phyloP scores from a whole-genome alignment of 1,139 yeast genomes.

The Lodderomyces beijingensis region DNA sequence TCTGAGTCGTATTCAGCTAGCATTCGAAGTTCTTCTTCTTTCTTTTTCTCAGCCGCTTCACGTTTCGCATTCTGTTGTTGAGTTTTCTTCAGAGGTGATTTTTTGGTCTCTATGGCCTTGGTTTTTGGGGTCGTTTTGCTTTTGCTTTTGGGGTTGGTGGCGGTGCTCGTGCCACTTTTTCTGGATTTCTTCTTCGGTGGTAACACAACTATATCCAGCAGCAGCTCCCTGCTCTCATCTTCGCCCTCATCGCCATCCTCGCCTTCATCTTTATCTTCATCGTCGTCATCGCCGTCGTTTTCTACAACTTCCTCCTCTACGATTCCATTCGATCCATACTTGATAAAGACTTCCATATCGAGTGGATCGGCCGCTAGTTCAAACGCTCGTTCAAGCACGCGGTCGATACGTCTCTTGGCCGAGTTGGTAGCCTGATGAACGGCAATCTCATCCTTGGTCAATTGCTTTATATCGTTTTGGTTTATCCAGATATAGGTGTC shows the following conservation, averaged over 20 bases:
- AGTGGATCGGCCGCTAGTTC: slow-evolving; percentile 40
- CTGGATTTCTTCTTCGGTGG: slow-evolving; percentile 7
- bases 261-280: slow-evolving; percentile 17
- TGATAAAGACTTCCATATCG: slow-evolving; percentile 38
- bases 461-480: slow-evolving; percentile 35
- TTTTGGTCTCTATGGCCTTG: slow-evolving; percentile 10
- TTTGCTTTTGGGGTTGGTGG: slow-evolving; percentile 1
- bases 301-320: slow-evolving; percentile 17
- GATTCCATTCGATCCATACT: slow-evolving; percentile 39
- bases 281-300: slow-evolving; percentile 18
- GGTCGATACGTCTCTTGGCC: slow-evolving; percentile 32
- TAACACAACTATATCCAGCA: slow-evolving; percentile 10
- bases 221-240: background rate
- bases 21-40: slow-evolving; percentile 17
- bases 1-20: slow-evolving; percentile 34
- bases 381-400: slow-evolving; percentile 35
- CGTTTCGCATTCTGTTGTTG: slow-evolving; percentile 3
- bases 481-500: slow-evolving; percentile 65
- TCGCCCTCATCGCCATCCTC: slow-evolving; percentile 13
- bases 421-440: slow-evolving; percentile 20
- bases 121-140: slow-evolving; percentile 8
- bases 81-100: background rate
- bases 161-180: background rate
- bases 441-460: slow-evolving; percentile 25
- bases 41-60: slow-evolving; percentile 16